A percentile compares a stretch with the other conserved stretches of the same genome.
phyloP scores from a whole-genome alignment of 768 basidiomycete species.

The Boletus huronensis region DNA sequence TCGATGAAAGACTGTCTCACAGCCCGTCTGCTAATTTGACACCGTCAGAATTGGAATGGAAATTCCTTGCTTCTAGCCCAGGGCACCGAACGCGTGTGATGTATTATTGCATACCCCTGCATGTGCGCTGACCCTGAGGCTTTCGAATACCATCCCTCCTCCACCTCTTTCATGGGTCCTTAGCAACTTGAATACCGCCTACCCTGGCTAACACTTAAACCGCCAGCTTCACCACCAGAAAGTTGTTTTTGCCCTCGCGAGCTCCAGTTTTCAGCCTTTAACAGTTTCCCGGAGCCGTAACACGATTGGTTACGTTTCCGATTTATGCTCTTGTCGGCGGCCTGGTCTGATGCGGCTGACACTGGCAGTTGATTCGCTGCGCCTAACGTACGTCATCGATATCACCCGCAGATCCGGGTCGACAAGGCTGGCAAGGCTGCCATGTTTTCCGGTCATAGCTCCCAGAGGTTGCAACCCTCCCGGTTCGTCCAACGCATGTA shows the following conservation, averaged over 20 bases:
- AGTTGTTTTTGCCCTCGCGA: neutral
- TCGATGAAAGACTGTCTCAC: neutral
- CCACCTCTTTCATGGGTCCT: neutral
- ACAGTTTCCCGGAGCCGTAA: neutral
- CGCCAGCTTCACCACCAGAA: neutral
- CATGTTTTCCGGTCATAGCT: neutral
- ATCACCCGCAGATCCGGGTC: neutral
- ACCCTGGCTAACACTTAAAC: neutral
- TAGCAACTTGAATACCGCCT: neutral
- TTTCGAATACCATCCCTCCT: neutral
- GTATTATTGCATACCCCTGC: neutral
- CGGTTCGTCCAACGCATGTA: neutral
- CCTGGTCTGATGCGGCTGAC: neutral
- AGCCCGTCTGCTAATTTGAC: neutral
- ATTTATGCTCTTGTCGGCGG: slow-evolving; percentile 1
- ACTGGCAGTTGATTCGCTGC: neutral
- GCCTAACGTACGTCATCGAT: neutral
- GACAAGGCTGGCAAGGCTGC: neutral
- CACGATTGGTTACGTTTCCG: neutral
- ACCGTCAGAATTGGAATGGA: slow-evolving; percentile 9
- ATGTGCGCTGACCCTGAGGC: neutral
- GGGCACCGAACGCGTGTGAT: slow-evolving; percentile 2
- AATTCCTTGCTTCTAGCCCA: slow-evolving; percentile 10
- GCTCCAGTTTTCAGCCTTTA: neutral
- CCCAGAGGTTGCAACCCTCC: neutral